Evolutionary conservation across 768 basidiomycete genomes (phyloP), one percentile per base, ranked within the genome.

Genomic region (Candolleomyces eurysporus): DNA sequence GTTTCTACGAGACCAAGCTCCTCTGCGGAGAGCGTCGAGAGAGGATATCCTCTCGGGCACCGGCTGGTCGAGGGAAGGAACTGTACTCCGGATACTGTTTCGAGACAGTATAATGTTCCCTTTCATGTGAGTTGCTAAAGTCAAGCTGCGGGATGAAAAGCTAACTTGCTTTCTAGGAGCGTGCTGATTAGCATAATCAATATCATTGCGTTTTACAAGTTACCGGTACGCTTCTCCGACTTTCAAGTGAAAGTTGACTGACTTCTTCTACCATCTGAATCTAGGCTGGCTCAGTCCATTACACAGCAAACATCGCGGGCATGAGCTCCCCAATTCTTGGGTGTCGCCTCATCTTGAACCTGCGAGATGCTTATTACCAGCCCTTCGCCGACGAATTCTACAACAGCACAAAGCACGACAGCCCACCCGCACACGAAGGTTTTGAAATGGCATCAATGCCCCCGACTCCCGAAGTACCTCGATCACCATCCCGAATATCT

Each of bases 331-430:
- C 45, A 17, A 57, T 64, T 11, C 48, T 61, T 19, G 61, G 61
- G 5, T 61, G 61, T 48, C 54, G 61, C 19, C 56, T 61, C 17
- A 45, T 61, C 32, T 26, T 61, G 10, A 61, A 61, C 32, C 61
- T 61, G 7, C 61, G 61, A 1, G 56, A 61, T 19, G 46, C 49
- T 4, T 61, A 61, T 45, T 61, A 61, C 48, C 32, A 61, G n/a
- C 61, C 61, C 6, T 61, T 61, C 40, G 45, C 61, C 30, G 61
- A 49, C 26, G 61, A 61, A 21, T 22, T n/a, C 54, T 17, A 21
- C 17, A 46, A 46, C 19, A 46, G 36, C 36, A 36, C 36, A 36
- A 36, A 6, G 11, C 36, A 7, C 36, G 36, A 36, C 11, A 36
- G 6, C 36, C 36, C 11, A 7, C 36, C 36, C 6, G 36, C 8